Conservation (phyloP, 257 asterid species). For the Apocynum venetum region DNA sequence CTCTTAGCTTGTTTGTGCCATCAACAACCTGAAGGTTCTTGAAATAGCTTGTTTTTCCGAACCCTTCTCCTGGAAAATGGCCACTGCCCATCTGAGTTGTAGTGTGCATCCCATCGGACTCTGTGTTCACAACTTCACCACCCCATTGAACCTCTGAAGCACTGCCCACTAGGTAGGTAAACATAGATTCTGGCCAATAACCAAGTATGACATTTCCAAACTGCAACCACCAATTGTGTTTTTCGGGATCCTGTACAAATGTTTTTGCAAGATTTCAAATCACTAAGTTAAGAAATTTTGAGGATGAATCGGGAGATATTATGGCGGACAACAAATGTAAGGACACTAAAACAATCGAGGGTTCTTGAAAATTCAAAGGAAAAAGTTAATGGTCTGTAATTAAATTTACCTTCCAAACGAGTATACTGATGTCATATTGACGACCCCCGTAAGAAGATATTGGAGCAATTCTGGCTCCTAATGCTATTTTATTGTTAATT, state of each 20-base stretch:
- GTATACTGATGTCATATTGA: conserved; percentile 78
- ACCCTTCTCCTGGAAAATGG: conserved; percentile 77
- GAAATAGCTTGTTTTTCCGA: conserved; percentile 66
- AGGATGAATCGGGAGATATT: too few relatives aligned
- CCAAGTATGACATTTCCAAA: conserved; percentile 64
- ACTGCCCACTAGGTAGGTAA: conserved; percentile 53
- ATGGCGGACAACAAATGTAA: background rate
- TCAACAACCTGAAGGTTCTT: conserved; percentile 72
- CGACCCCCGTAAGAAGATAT: conserved; percentile 46
- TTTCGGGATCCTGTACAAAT: conserved; percentile 55
- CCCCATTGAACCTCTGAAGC: conserved; percentile 88
- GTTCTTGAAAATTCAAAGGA: too few relatives aligned
- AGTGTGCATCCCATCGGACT: conserved; percentile 69
- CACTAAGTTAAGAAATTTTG: too few relatives aligned
- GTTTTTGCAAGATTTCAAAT: too few relatives aligned
- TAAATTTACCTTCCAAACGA: conserved; percentile 77
- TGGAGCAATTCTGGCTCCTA: conserved; percentile 87
- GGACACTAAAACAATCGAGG: conserved; percentile 10
- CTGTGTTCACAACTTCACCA: conserved; percentile 79
- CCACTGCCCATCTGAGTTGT: conserved; percentile 97
- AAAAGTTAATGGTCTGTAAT: background rate
- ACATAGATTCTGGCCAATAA: conserved; percentile 71
- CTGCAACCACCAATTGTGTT: conserved; percentile 87
- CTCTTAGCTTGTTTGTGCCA: conserved; percentile 58
- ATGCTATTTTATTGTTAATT: conserved; percentile 51